Evolutionary conservation across 1,139 yeast genomes (phyloP).

Genomic region (Scheffersomyces illinoinensis): DNA sequence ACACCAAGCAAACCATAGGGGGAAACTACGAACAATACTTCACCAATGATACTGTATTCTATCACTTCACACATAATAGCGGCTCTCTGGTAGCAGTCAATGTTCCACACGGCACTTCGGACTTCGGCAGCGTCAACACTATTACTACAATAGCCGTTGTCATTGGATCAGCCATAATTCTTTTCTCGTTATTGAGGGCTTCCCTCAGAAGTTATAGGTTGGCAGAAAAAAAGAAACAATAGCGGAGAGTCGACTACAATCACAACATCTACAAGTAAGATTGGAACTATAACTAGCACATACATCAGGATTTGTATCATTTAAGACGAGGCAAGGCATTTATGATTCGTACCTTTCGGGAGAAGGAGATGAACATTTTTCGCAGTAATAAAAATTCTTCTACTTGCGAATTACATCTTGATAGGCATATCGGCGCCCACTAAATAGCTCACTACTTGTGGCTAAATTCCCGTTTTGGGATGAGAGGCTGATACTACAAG

Average conservation of each 20-base stretch:
- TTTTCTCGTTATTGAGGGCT: conserved; percentile 5
- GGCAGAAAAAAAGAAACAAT: background rate
- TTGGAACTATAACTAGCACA: background rate
- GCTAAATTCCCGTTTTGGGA: background rate
- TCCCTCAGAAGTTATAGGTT: background rate
- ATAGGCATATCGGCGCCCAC: background rate
- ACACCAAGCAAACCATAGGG: conserved; percentile 28
- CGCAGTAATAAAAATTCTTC: background rate
- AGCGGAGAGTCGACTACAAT: background rate
- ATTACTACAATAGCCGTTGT: conserved; percentile 15
- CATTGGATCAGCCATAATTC: conserved; percentile 10
- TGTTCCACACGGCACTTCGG: conserved; percentile 24
- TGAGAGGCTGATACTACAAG: background rate
- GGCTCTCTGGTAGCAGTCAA: conserved; percentile 6
- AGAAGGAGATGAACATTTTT: background rate
- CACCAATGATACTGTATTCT: conserved; percentile 44
- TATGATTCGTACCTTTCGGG: background rate
- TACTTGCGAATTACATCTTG: background rate
- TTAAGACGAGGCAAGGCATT: background rate
- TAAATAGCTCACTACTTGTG: background rate
- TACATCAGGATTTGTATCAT: background rate
- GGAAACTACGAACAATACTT: conserved; percentile 40
- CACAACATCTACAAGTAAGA: background rate
- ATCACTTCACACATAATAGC: conserved; percentile 23
- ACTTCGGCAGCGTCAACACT: conserved; percentile 14